Evolutionary conservation across 2,329 filamentous ascomycete genomes (phyloP).

Genomic region (Leptographium wingfieldii): DNA sequence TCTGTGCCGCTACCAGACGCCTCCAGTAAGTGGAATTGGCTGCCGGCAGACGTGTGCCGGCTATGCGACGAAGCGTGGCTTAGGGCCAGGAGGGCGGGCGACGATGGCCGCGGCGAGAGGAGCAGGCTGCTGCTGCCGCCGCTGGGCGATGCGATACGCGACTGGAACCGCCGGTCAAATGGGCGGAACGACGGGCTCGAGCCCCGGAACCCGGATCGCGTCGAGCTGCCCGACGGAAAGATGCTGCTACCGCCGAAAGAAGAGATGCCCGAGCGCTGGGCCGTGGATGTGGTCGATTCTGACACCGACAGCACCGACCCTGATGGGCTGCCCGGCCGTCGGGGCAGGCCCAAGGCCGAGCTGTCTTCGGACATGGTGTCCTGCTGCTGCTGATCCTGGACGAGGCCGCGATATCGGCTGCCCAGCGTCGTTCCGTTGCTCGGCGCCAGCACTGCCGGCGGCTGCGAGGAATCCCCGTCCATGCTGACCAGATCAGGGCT

Average conservation of each 20-base stretch:
- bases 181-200: conserved; percentile 77
- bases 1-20: conserved; percentile 17
- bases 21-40: conserved; percentile 45
- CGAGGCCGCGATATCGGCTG: conserved; percentile 32
- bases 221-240: conserved; percentile 53
- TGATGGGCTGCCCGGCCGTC: conserved; percentile 51
- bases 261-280: conserved; percentile 48
- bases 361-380: conserved; percentile 40
- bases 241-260: conserved; percentile 52
- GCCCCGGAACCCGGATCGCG: conserved; percentile 49
- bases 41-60: conserved; percentile 61
- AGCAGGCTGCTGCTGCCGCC: conserved; percentile 17
- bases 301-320: conserved; percentile 62
- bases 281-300: conserved; percentile 67
- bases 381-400: conserved; percentile 27
- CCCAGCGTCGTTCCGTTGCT: conserved; percentile 19
- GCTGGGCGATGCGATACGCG: conserved; percentile 57
- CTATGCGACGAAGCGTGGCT: conserved; percentile 53
- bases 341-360: conserved; percentile 35
- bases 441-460: neutral
- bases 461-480: neutral
- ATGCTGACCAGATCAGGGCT: conserved; percentile 5
- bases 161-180: conserved; percentile 90
- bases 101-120: conserved; percentile 55
- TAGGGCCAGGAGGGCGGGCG: conserved; percentile 50